Evolutionary conservation across 2,329 filamentous ascomycete species (phyloP).

Genomic region (Trichoderma sp.): DNA sequence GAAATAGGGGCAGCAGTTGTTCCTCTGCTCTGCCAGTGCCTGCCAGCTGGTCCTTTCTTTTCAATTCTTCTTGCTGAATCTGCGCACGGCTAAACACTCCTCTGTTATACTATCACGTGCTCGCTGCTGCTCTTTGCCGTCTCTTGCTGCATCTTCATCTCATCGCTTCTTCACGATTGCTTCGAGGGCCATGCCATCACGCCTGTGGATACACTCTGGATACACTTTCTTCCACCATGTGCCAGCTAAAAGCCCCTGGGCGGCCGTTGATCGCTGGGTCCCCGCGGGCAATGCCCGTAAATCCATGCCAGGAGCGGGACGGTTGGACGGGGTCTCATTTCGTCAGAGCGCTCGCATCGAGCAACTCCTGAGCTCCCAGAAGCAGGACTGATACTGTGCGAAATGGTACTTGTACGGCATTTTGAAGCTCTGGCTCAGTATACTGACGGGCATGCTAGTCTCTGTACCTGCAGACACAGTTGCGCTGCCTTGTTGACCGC

Average conservation of each 20-base stretch:
- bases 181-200: neutral
- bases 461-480: neutral
- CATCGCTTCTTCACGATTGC: neutral
- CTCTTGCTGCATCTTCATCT: neutral
- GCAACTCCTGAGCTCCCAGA: neutral
- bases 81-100: neutral
- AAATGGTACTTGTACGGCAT: neutral
- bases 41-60: neutral
- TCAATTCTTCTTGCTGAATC: neutral
- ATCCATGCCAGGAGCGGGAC: conserved; percentile 19
- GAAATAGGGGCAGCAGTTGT: neutral
- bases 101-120: neutral
- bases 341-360: conserved; percentile 5
- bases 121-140: neutral
- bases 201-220: neutral
- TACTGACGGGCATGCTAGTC: neutral
- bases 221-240: neutral
- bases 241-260: conserved; percentile 9
- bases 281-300: conserved; percentile 18
- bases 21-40: neutral
- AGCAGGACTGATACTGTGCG: neutral
- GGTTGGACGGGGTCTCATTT: conserved; percentile 20
- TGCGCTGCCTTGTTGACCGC: neutral
- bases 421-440: neutral
- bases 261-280: conserved; percentile 24